Percentiles rank a stretch among this genome's conserved stretches.
Conservation (phyloP, 2,329 filamentous ascomycete species). For the Coniochaeta hoffmannii region DNA sequence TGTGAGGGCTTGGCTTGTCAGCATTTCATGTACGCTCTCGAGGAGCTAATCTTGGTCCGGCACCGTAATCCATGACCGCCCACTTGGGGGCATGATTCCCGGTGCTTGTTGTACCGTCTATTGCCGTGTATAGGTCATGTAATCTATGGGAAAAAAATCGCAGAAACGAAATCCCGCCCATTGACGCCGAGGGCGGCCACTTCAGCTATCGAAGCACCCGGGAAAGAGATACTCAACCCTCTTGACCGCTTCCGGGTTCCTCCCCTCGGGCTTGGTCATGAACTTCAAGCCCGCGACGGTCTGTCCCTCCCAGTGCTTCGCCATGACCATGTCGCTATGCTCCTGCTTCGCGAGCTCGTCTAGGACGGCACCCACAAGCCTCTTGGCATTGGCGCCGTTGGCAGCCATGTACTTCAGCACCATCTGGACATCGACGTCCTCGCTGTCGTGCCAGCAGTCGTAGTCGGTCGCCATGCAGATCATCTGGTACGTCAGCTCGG, state of each 20-base stretch:
- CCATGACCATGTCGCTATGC: slow-evolving; percentile 66
- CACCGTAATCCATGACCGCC: not conserved
- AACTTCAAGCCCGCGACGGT: slow-evolving; percentile 70
- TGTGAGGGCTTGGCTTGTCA: not conserved
- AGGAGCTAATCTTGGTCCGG: too few relatives aligned
- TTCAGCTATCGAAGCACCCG: slow-evolving; percentile 53
- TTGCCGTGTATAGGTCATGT: not conserved
- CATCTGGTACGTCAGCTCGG: slow-evolving; percentile 95
- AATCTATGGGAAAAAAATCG: not conserved
- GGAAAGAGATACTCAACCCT: slow-evolving; percentile 85
- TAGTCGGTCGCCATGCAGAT: slow-evolving; percentile 99
- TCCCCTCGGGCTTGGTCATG: slow-evolving; percentile 74
- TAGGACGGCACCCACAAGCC: slow-evolving; percentile 78
- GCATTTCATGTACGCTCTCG: too few relatives aligned
- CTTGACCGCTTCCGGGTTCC: slow-evolving; percentile 66
- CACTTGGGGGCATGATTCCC: not conserved
- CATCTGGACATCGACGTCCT: slow-evolving; percentile 90
- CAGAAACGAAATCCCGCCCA: not conserved
- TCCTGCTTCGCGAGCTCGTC: slow-evolving; percentile 77
- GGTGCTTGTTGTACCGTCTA: not conserved
- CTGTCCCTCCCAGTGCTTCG: slow-evolving; percentile 72
- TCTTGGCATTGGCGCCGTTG: slow-evolving; percentile 80
- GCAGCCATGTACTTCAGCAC: slow-evolving; percentile 95
- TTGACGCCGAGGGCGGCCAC: not conserved
- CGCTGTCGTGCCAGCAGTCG: slow-evolving; percentile 88